A percentile compares a stretch with the other conserved stretches of the same genome.
Conservation (phyloP, 495 filamentous ascomycete species). For the Aspergillus saccharolyticus region DNA sequence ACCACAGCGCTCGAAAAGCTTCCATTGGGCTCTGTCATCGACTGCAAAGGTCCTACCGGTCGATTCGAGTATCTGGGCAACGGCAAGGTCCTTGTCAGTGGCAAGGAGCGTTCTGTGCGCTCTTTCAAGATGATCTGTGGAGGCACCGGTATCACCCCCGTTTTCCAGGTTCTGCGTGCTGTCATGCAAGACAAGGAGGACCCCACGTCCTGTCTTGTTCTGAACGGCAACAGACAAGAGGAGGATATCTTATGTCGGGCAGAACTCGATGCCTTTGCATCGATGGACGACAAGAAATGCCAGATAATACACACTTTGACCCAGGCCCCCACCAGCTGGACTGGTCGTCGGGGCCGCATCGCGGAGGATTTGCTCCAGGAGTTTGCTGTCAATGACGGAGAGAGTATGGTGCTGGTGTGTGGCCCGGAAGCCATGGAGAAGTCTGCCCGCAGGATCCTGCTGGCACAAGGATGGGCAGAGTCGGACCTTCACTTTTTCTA, state of each 20-base stretch:
- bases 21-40: constrained; percentile 62
- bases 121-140: constrained; percentile 87
- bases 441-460: constrained; percentile 55
- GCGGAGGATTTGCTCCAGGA: constrained; percentile 55
- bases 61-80: constrained; percentile 76
- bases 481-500: constrained; percentile 84
- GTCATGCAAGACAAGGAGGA: constrained; percentile 60
- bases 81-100: constrained; percentile 60
- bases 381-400: constrained; percentile 48
- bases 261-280: constrained; percentile 64
- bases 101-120: constrained; percentile 52
- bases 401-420: constrained; percentile 73
- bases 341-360: constrained; percentile 66
- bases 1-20: constrained; percentile 73
- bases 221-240: constrained; percentile 74
- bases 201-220: constrained; percentile 59
- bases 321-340: constrained; percentile 57
- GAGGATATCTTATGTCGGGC: constrained; percentile 79
- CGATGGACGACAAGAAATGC: constrained; percentile 49
- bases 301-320: constrained; percentile 71
- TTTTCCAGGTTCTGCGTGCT: constrained; percentile 82
- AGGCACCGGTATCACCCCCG: constrained; percentile 86
- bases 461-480: constrained; percentile 69
- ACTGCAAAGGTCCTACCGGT: constrained; percentile 89
- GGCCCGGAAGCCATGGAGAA: constrained; percentile 78